Conservation (phyloP, 2,329 filamentous ascomycete species). For the Microdochium trichocladiopsis region DNA sequence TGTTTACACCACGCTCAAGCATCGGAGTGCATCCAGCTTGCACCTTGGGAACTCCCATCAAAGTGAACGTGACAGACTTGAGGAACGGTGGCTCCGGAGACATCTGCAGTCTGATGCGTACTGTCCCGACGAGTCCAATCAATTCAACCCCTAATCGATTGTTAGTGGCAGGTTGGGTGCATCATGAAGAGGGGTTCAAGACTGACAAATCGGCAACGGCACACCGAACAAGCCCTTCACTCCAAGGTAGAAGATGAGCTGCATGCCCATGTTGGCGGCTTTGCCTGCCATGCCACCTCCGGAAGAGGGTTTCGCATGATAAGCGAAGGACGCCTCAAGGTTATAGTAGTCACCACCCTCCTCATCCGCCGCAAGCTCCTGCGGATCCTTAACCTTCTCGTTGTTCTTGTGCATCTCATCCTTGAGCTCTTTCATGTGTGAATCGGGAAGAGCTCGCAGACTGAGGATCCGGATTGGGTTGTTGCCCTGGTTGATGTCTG, state of each 20-base stretch:
- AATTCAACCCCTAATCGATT: constrained; percentile 61
- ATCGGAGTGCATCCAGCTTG: constrained; percentile 87
- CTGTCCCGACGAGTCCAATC: constrained; percentile 83
- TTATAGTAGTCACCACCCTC: constrained; percentile 92
- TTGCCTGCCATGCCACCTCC: constrained; percentile 63
- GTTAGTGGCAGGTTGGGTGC: neutral
- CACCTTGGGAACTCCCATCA: constrained; percentile 91
- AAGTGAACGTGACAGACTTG: constrained; percentile 84
- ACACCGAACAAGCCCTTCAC: constrained; percentile 84
- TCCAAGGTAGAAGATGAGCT: constrained; percentile 88
- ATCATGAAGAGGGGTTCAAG: constrained; percentile 6
- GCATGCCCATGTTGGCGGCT: constrained; percentile 95
- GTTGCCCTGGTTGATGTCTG: constrained; percentile 88
- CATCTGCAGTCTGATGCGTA: constrained; percentile 75
- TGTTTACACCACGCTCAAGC: constrained; percentile 83
- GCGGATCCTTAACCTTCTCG: constrained; percentile 72
- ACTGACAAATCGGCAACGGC: constrained; percentile 68
- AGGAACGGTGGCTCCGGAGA: constrained; percentile 87
- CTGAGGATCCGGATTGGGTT: constrained; percentile 87
- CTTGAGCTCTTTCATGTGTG: constrained; percentile 74
- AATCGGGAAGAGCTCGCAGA: constrained; percentile 76
- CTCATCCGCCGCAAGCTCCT: constrained; percentile 83
- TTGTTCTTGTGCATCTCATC: constrained; percentile 73
- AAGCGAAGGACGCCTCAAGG: constrained; percentile 82
- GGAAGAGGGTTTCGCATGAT: constrained; percentile 74